phyloP scores from a whole-genome alignment of 192 early-diverging fungal species.

The Pilaira anomala region DNA sequence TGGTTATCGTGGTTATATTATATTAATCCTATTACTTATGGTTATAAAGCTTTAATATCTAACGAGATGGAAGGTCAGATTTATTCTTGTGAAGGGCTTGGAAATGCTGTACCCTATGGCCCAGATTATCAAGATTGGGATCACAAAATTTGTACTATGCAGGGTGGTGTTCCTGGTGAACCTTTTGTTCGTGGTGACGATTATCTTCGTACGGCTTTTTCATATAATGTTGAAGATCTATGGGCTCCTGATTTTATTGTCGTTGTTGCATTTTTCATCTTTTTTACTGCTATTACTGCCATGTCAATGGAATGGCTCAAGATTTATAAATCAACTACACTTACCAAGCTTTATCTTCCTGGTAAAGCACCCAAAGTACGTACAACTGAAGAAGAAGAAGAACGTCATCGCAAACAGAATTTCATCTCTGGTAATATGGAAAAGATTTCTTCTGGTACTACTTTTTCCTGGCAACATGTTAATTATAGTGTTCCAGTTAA shows the following conservation, averaged over 20 bases:
- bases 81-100: slow-evolving; percentile 38
- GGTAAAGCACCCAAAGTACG: slow-evolving; percentile 31
- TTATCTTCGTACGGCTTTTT: slow-evolving; percentile 52
- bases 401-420: slow-evolving; percentile 9
- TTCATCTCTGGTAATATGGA: slow-evolving; percentile 42
- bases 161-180: slow-evolving; percentile 55
- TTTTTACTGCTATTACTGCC: slow-evolving; percentile 40
- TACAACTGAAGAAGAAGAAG: slow-evolving; percentile 33
- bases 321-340: slow-evolving; percentile 50
- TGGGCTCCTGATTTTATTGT: slow-evolving; percentile 61
- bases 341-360: slow-evolving; percentile 49
- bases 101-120: slow-evolving; percentile 29
- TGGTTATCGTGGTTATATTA: slow-evolving; percentile 63
- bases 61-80: slow-evolving; percentile 60
- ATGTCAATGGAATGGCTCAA: slow-evolving; percentile 63
- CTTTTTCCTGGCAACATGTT: slow-evolving; percentile 61
- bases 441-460: slow-evolving; percentile 43
- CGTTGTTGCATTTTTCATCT: slow-evolving; percentile 46
- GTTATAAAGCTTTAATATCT: slow-evolving; percentile 53
- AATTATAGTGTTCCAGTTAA: slow-evolving; percentile 68
- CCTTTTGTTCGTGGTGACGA: slow-evolving; percentile 56
- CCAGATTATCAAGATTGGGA: slow-evolving; percentile 38
- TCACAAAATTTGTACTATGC: slow-evolving; percentile 59
- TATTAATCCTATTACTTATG: slow-evolving; percentile 63
- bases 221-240: slow-evolving; percentile 54